phyloP scores from a whole-genome alignment of 495 filamentous ascomycete species.

The Annulohypoxylon bovei region DNA sequence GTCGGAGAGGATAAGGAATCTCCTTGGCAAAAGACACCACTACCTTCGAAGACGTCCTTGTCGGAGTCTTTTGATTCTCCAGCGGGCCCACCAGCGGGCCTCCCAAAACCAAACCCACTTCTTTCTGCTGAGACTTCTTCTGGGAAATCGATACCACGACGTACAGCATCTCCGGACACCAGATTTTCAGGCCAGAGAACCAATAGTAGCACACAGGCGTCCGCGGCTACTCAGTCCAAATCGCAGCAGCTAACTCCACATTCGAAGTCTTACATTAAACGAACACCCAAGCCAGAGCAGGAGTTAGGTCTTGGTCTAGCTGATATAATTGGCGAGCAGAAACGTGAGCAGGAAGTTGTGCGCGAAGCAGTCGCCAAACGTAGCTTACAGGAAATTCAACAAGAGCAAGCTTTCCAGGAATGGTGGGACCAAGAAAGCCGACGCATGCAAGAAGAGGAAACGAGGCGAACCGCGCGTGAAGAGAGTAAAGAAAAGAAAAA shows the following conservation, averaged over 20 bases:
- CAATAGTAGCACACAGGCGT: slow-evolving; percentile 22
- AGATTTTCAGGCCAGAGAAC: slow-evolving; percentile 60
- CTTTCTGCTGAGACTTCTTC: slow-evolving; percentile 46
- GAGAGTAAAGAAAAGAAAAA: slow-evolving; percentile 45
- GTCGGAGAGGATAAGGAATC: slow-evolving; percentile 58
- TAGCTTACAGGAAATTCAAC: slow-evolving; percentile 90
- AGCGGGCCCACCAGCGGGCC: slow-evolving; percentile 61
- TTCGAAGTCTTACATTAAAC: slow-evolving; percentile 61
- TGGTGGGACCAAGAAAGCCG: slow-evolving; percentile 97
- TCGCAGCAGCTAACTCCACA: slow-evolving; percentile 54
- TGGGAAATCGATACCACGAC: slow-evolving; percentile 46
- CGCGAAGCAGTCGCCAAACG: slow-evolving; percentile 86
- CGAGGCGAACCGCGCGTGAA: slow-evolving; percentile 50
- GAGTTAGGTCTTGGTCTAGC: slow-evolving; percentile 75
- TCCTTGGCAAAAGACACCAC: slow-evolving; percentile 75
- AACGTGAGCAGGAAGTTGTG: slow-evolving; percentile 82
- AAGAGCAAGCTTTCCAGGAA: slow-evolving; percentile 94
- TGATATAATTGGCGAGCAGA: slow-evolving; percentile 90
- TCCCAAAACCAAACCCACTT: slow-evolving; percentile 53
- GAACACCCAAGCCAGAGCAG: slow-evolving; percentile 60
- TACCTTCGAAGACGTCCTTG: slow-evolving; percentile 45
- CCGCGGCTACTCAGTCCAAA: slow-evolving; percentile 25
- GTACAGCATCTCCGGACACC: slow-evolving; percentile 66
- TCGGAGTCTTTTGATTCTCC: slow-evolving; percentile 44
- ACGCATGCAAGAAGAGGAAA: slow-evolving; percentile 72